Evolutionary conservation across 2,329 filamentous ascomycete species (phyloP), one percentile per base, ranked within the genome.

Genomic region (Ophiosphaerella herpotricha): DNA sequence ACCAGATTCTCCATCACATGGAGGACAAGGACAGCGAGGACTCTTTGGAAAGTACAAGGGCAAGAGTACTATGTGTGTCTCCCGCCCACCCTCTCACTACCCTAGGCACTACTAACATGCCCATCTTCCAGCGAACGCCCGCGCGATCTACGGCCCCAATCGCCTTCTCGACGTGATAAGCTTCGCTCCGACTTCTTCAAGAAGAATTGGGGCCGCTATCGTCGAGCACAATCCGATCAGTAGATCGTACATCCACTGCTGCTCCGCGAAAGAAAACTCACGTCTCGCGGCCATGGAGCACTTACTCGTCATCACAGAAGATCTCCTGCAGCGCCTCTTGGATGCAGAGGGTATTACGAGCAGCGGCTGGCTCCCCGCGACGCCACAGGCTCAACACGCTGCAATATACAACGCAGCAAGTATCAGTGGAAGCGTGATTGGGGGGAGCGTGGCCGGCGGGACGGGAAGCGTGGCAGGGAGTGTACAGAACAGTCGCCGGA

Each of bases 121-220:
- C 24, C 31, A 32, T 11, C 3, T 21, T 7, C 1, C 36, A 68
- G 67, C 68, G 53, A 73, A 72, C 55, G 70, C 70, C 34, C 56
- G 60, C 52, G 57, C 67, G 31, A 71, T 73, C 43, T 73, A 72
- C 60, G 69, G 70, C 31, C 52, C 66, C 41, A 66, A 61, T 52
- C 68, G 70, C 33, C 60, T 55, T 57, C 66, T 73, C 59, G 69
- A 73, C 58, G 57, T 71, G 47, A 64, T 73, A 60, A 71, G 63
- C 53, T 72, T 64, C 63, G 64, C 66, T 21, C 61, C 61, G 42
- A 66, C 63, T 54, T 69, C 65, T 33, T 66, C 64, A 51, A 62
- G 61, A 57, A 68, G 62, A 58, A 68, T 67, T 52, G 66, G 57
- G 44, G 70, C 68, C 54, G 68, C 66, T 50, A 69, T 72, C 54